Base-by-base conservation (phyloP, 1,284 basidiomycete genomes). In the Papiliotrema laurentii region DNA sequence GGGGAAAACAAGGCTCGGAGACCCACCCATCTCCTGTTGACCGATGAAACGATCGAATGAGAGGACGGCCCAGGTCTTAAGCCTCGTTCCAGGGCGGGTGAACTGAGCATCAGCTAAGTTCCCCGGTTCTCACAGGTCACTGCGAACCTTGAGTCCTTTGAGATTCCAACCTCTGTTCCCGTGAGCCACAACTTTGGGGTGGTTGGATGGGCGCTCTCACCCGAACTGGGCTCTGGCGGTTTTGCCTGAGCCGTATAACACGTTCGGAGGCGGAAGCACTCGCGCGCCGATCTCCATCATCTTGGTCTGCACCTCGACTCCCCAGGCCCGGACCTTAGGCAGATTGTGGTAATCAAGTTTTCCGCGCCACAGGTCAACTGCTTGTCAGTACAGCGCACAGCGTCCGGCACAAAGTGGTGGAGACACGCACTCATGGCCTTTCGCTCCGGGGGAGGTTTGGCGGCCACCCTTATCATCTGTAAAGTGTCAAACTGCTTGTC, bases 381-480 rank as follows among this genome's bases (percentile, higher is more conserved):
- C 3, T 13, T 4, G 27, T 16, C 25, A 6, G 21, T n/a, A 14
- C 9, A 35, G 18, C 16, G 1, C 16, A 44, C 16, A 35, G n/a
- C n/a, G n/a, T n/a, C 16, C 10, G 18, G 22, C 14, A 38, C 6
- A 31, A 27, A 22, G 30, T 21, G 26, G 21, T 11, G 18, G 41
- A 24, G n/a, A 19, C 10, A 59, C 63, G 56, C 43, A 69, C 65
- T 74, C 46, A 56, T 58, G 1, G 43, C 48, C 28, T 59, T 47
- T 36, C 72, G 63, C 43, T 74, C 64, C 2, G 53, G 54, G 21
- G 75, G 75, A 26, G 59, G 56, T 50, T 69, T 68, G 13, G 73
- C 75, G 13, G 73, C 68, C 26, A 72, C 58, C 49, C 66, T 69
- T 63, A 75, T 75, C 70, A 76, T 75, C 47, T 48, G n/a, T 14